Evolutionary conservation across 1,284 basidiomycete species (phyloP).

Genomic region (Cutaneotrichosporon sp.): DNA sequence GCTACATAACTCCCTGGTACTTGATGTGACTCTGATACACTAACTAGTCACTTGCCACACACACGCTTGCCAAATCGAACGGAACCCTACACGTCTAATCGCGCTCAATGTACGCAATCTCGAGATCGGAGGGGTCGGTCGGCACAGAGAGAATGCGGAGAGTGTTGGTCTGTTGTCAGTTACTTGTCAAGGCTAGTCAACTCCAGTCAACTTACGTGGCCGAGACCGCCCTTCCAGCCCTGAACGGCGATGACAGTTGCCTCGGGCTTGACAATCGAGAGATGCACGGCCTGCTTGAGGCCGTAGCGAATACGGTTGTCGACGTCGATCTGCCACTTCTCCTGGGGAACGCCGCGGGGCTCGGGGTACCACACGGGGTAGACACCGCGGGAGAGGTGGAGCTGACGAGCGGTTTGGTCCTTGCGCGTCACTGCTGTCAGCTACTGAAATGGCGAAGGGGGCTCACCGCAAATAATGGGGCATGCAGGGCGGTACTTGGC

Average conservation of each 20-base stretch:
- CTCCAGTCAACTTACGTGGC: constrained; percentile 59
- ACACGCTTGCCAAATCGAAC: too few relatives aligned
- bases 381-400: constrained; percentile 93
- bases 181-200: too few relatives aligned
- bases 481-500: constrained; percentile 94
- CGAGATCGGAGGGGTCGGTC: constrained; percentile 76
- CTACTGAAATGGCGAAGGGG: neutral
- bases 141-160: constrained; percentile 59
- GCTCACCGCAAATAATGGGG: constrained; percentile 85
- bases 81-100: neutral
- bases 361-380: constrained; percentile 95
- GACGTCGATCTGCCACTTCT: constrained; percentile 98
- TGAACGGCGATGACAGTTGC: constrained; percentile 91
- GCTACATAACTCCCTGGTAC: too few relatives aligned
- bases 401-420: constrained; percentile 90
- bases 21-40: too few relatives aligned
- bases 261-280: constrained; percentile 86
- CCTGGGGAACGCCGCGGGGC: constrained; percentile 74
- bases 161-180: constrained; percentile 47
- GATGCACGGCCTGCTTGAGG: constrained; percentile 74
- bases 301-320: constrained; percentile 56
- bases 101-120: constrained; percentile 50
- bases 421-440: constrained; percentile 76
- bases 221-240: constrained; percentile 97
- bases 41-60: too few relatives aligned